phyloP scores from a whole-genome alignment of 805 yeast genomes.

The Candida stauntonica region DNA sequence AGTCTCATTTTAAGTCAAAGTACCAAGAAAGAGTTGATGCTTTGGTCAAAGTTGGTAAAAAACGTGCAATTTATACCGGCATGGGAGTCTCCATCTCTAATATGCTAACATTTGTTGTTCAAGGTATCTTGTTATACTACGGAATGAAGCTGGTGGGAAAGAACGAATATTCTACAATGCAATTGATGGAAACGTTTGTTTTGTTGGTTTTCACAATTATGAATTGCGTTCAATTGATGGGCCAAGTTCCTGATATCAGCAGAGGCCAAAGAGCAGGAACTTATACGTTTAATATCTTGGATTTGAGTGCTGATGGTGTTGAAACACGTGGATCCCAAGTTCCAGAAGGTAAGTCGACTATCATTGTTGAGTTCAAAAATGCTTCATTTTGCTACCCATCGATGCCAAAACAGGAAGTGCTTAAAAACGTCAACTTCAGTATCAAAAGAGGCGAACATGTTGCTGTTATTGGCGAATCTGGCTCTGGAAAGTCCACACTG shows the following conservation, averaged over 20 bases:
- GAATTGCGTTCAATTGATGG: constrained; percentile 53
- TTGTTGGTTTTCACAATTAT: constrained; percentile 70
- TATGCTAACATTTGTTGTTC: constrained; percentile 53
- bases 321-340: constrained; percentile 36
- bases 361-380: constrained; percentile 37
- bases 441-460: constrained; percentile 46
- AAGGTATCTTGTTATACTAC: constrained; percentile 71
- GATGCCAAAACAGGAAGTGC: constrained; percentile 28
- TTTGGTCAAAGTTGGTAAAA: constrained; percentile 38
- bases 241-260: constrained; percentile 72
- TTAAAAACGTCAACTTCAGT: constrained; percentile 39
- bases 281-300: constrained; percentile 40
- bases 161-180: constrained; percentile 49
- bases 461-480: constrained; percentile 82
- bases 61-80: constrained; percentile 60
- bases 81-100: constrained; percentile 58
- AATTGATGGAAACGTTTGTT: constrained; percentile 65
- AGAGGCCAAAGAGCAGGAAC: constrained; percentile 76
- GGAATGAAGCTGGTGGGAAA: constrained; percentile 69
- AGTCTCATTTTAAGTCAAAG: constrained; percentile 39
- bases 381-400: constrained; percentile 49
- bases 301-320: constrained; percentile 29
- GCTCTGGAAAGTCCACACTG: constrained; percentile 87
- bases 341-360: constrained; percentile 23
- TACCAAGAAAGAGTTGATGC: constrained; percentile 30